phyloP scores from a whole-genome alignment of 176 grass and related monocot species.

The Hordeum vulgare region MorexV3_pseudomolecules_assembly NC_058524.1:49189476-49189975 shows the following conservation, averaged over 20 bases:
- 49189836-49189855: not conserved
- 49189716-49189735: constrained; percentile 70
- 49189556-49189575: constrained; percentile 49
- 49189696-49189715: constrained; percentile 70
- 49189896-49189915: not conserved
- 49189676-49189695: constrained; percentile 88
- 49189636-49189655: constrained; percentile 64
- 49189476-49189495: constrained; percentile 47
- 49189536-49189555: constrained; percentile 41
- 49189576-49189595: constrained; percentile 76
- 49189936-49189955: not conserved
- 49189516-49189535: constrained; percentile 61
- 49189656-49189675: constrained; percentile 74
- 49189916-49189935: not conserved
- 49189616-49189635: constrained; percentile 64
- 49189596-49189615: constrained; percentile 63
- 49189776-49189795: not conserved
- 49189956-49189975: not conserved
- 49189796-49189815: too few species aligned
- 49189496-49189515: constrained; percentile 70
- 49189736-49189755: constrained; percentile 86
- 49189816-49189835: not conserved
- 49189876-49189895: not conserved
- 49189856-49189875: constrained; percentile 8
- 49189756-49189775: constrained; percentile 56